A percentile compares a stretch with the other conserved stretches of the same genome.
Evolutionary conservation across 371 early-diverging fungal genomes (phyloP).

Genomic region (Chytridiales sp.): DNA sequence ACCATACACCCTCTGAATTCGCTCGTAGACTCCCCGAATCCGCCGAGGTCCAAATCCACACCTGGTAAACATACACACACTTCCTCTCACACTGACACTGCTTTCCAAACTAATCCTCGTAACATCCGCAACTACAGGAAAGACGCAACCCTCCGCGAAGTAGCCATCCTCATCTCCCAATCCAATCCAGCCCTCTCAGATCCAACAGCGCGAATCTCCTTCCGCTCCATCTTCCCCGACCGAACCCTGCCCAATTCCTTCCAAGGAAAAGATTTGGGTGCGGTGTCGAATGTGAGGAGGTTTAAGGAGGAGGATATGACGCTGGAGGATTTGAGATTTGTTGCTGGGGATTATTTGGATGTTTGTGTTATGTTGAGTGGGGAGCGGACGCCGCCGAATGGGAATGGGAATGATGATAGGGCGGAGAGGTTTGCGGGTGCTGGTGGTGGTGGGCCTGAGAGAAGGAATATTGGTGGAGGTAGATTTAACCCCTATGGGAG

Average conservation of each 20-base stretch:
- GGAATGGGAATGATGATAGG: no score
- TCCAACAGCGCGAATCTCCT: conserved; percentile 55
- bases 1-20: conserved; percentile 49
- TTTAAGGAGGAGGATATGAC: conserved; percentile 57
- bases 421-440: conserved; percentile 12
- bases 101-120: not conserved
- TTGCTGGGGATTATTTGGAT: conserved; percentile 59
- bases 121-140: conserved; percentile 48
- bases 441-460: not conserved
- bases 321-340: conserved; percentile 55
- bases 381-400: no score
- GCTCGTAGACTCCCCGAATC: conserved; percentile 42
- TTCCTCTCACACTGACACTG: not conserved
- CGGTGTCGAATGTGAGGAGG: conserved; percentile 46
- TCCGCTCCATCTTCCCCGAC: conserved; percentile 50
- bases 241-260: conserved; percentile 44
- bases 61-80: conserved; percentile 50
- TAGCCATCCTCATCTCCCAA: conserved; percentile 59
- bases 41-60: conserved; percentile 59
- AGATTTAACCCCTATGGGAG: conserved; percentile 10
- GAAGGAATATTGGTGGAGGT: not conserved
- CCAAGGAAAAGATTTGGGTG: conserved; percentile 53
- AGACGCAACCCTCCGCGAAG: conserved; percentile 65
- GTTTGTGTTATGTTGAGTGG: conserved; percentile 7
- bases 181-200: conserved; percentile 53